These are phyloP conservation scores for Haplosporangium gracile DNA, from an alignment of 192 early-diverging fungal species.

Conservation along the genomic window DNA sequence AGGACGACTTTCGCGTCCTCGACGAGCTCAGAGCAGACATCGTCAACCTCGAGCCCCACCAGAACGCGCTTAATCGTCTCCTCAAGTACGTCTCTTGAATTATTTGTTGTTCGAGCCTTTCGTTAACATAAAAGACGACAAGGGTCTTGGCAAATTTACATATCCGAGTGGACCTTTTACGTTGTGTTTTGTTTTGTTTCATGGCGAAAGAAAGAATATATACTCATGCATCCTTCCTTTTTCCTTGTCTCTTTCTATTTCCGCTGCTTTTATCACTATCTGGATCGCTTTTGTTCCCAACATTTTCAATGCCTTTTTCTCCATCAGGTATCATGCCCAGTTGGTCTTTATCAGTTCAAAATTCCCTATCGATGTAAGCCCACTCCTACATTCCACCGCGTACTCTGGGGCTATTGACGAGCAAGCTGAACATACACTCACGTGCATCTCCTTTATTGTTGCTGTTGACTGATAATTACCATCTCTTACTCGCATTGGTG, in stretches of 20 bases:
- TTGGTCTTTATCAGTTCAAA: conserved; percentile 86
- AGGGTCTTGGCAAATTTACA: neutral
- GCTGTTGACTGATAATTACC: neutral
- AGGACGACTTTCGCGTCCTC: conserved; percentile 87
- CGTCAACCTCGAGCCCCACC: conserved; percentile 71
- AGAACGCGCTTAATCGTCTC: conserved; percentile 74
- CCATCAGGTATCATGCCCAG: conserved; percentile 86
- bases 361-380: conserved; percentile 87
- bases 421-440: neutral
- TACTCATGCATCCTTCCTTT: neutral
- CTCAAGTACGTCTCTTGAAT: conserved; percentile 63
- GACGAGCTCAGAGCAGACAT: conserved; percentile 83
- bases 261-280: neutral
- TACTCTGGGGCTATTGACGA: neutral
- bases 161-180: neutral
- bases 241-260: neutral
- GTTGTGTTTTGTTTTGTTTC: neutral
- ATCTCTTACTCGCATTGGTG: conserved; percentile 8
- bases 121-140: neutral
- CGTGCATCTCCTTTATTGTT: neutral
- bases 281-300: neutral
- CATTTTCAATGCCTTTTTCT: neutral
- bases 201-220: neutral
- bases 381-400: neutral
- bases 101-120: neutral